Base-by-base conservation (phyloP, 169 alveolate genomes). In the Babesia ovis region DNA sequence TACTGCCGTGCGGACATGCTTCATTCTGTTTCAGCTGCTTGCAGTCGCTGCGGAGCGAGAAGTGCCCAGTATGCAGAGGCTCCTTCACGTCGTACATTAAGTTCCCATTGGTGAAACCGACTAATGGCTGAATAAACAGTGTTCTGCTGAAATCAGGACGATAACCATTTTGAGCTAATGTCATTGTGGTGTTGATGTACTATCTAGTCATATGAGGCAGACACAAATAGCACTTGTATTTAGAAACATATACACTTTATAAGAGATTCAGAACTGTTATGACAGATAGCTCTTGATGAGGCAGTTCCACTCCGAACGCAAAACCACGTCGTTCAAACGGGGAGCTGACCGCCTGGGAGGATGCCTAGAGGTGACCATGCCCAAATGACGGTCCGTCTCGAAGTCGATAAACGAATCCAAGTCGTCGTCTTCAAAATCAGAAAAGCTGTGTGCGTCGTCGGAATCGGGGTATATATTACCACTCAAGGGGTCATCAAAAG, bases 31-130 rank as follows among this genome's bases (percentile, higher is more conserved):
- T 58, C 68, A 74, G 50, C 57, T 86, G 92, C 55, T 75, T 86
- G 61, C 67, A 83, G 67, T 69, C 90, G 2, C 69, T 86, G 42
- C 58, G 92, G 12, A 79, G 75, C 53, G 91, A 86, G 50, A 86
- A 83, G 77, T 86, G 92, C 57, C 92, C 92, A 1, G 86, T 86
- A 6, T 86, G 92, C 82, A 56, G 92, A n/a, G 57, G 79, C 23
- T 25, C 37, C 22, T 79, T 79, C 53, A 42, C 66, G 18, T 79
- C 87, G 0, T 79, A 79, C 56, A 59, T 79, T 11, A 69, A 39
- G 76, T 79, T 79, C 62, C 83, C 83, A 12, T 59, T 79, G 42
- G 55, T 3, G 45, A 4, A 23, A 20, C 14, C 41, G 20, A 12
- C 56, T 48, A 48, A 6, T 48, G 20, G 56, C 20, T 48, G 27